Evolutionary conservation across 768 basidiomycete species (phyloP).

Genomic region (Rhizopogon sp.): DNA sequence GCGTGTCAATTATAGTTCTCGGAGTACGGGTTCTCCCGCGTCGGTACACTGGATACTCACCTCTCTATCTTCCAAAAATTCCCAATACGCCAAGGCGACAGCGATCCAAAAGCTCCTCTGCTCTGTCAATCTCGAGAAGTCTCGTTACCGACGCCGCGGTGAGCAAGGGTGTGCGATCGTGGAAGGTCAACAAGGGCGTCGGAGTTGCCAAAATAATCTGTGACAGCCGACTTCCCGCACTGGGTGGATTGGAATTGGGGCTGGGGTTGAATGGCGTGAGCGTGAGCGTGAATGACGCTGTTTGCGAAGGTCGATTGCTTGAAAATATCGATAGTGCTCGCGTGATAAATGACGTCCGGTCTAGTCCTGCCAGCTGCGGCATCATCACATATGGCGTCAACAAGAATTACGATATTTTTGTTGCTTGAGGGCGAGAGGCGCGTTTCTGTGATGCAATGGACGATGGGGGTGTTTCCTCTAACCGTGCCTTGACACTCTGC

Average conservation of each 20-base stretch:
- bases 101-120: too few species aligned
- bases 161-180: too few species aligned
- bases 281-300: slow-evolving; percentile 57
- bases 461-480: slow-evolving; percentile 13
- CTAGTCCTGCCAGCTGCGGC: slow-evolving; percentile 15
- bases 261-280: slow-evolving; percentile 25
- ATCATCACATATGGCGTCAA: slow-evolving; percentile 44
- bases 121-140: too few species aligned
- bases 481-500: slow-evolving; percentile 24
- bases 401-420: slow-evolving; percentile 44
- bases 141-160: too few species aligned
- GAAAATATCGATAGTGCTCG: slow-evolving; percentile 46
- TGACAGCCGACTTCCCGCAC: slow-evolving; percentile 11
- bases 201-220: slow-evolving; percentile 26
- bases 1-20: too few species aligned
- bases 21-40: too few species aligned
- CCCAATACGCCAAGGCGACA: too few species aligned
- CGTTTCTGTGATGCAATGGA: background rate
- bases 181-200: slow-evolving; percentile 22
- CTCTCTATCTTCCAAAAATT: too few species aligned
- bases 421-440: slow-evolving; percentile 7
- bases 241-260: slow-evolving; percentile 2
- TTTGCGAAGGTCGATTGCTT: slow-evolving; percentile 48
- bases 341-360: slow-evolving; percentile 40
- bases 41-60: too few species aligned